A percentile compares a stretch with the other conserved stretches of the same genome.
phyloP scores from a whole-genome alignment of 2,329 filamentous ascomycete species.

The Neofusicoccum sp. region DNA sequence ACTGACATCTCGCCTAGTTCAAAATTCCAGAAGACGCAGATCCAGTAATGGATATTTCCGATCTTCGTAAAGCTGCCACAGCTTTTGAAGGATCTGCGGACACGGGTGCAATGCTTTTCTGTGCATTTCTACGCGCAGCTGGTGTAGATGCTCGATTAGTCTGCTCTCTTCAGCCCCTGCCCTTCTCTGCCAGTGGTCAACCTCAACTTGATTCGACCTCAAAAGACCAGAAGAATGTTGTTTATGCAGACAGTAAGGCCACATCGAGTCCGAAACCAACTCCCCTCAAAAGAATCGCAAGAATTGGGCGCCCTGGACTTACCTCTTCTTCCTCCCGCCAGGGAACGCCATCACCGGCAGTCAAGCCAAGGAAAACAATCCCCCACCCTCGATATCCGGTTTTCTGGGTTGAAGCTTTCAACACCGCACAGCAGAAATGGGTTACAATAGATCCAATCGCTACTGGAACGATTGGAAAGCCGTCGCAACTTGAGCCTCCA shows the following conservation, averaged over 20 bases:
- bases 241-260: slow-evolving; percentile 21
- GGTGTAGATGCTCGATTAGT: slow-evolving; percentile 82
- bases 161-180: slow-evolving; percentile 84
- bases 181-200: slow-evolving; percentile 57
- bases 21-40: slow-evolving; percentile 66
- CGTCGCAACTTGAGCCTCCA: slow-evolving; percentile 79
- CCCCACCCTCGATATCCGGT: slow-evolving; percentile 64
- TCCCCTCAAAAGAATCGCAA: slow-evolving; percentile 15
- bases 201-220: slow-evolving; percentile 32
- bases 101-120: slow-evolving; percentile 87
- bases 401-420: slow-evolving; percentile 94
- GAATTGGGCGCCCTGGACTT: slow-evolving; percentile 3
- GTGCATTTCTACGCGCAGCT: slow-evolving; percentile 79
- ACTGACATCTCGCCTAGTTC: slow-evolving; percentile 46
- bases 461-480: slow-evolving; percentile 75
- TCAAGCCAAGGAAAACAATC: slow-evolving; percentile 10
- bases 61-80: slow-evolving; percentile 73
- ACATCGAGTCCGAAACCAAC: not conserved
- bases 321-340: not conserved
- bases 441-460: slow-evolving; percentile 83
- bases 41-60: slow-evolving; percentile 66
- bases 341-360: not conserved
- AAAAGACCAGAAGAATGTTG: slow-evolving; percentile 27
- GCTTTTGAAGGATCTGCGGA: slow-evolving; percentile 81
- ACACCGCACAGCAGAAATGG: slow-evolving; percentile 87